Conservation (phyloP, 1,284 basidiomycete genomes). For the Rhizopogon parksii region DNA sequence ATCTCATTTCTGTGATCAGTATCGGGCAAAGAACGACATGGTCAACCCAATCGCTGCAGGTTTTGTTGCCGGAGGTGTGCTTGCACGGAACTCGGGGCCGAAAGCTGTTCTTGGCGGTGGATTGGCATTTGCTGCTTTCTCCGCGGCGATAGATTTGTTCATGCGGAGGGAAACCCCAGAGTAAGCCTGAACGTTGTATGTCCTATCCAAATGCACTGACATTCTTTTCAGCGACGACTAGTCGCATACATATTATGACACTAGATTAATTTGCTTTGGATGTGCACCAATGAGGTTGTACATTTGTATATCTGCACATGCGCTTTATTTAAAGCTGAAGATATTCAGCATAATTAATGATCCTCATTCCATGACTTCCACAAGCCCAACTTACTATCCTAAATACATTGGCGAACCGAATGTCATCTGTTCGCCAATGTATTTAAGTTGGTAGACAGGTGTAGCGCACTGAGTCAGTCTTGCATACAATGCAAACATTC, state of each 20-base stretch:
- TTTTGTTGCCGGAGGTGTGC: constrained; percentile 71
- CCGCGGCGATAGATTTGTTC: constrained; percentile 81
- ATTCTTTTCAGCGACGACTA: constrained; percentile 17
- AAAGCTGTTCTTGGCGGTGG: constrained; percentile 79
- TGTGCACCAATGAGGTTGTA: constrained; percentile 6
- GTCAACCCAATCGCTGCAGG: constrained; percentile 73
- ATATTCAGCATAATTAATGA: too few species aligned
- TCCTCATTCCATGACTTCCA: too few species aligned
- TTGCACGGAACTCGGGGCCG: constrained; percentile 81
- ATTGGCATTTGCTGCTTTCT: constrained; percentile 86
- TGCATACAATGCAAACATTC: too few species aligned
- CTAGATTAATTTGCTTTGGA: constrained; percentile 14
- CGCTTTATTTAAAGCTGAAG: too few species aligned
- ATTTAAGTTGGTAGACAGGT: too few species aligned
- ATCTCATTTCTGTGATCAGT: constrained; percentile 41
- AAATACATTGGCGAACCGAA: too few species aligned
- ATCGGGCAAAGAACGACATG: constrained; percentile 93
- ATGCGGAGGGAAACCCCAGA: constrained; percentile 79
- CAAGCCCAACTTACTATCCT: too few species aligned
- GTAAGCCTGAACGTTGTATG: constrained; percentile 40
- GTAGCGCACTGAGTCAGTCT: too few species aligned
- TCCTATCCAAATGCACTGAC: constrained; percentile 5
- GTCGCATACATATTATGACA: not conserved
- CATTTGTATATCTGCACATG: constrained; percentile 11
- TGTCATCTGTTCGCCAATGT: too few species aligned